These are phyloP conservation scores for Xylariaceae sp. DNA, from an alignment of 2,329 filamentous ascomycete genomes.

Conservation along the genomic window DNA sequence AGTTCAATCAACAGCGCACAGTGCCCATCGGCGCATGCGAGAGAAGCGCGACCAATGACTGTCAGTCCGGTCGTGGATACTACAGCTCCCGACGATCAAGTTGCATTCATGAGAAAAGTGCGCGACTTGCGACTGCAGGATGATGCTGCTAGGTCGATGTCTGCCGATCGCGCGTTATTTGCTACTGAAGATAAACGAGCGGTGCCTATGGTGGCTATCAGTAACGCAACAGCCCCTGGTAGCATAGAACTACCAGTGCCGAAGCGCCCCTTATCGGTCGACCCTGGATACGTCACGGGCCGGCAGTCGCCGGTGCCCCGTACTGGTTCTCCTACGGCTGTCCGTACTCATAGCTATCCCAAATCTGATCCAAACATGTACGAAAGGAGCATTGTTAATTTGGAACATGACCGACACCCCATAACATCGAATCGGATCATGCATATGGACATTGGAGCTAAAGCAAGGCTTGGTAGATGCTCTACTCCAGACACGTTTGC, in stretches of 20 bases:
- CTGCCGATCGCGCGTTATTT: conserved; percentile 58
- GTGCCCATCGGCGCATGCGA: conserved; percentile 36
- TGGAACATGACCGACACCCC: conserved; percentile 41
- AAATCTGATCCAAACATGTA: conserved; percentile 43
- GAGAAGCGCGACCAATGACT: conserved; percentile 33
- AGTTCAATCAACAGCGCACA: conserved; percentile 43
- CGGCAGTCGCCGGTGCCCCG: conserved; percentile 33
- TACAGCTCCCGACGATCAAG: conserved; percentile 33
- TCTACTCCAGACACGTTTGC: conserved; percentile 38
- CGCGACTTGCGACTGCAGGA: conserved; percentile 39
- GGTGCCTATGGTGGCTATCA: conserved; percentile 58
- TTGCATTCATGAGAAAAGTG: conserved; percentile 41
- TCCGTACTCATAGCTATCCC: conserved; percentile 38
- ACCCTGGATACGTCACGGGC: conserved; percentile 33
- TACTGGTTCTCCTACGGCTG: conserved; percentile 36
- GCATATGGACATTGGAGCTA: conserved; percentile 34
- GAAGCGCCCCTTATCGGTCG: conserved; percentile 42
- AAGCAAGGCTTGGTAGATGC: conserved; percentile 33
- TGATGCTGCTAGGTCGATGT: conserved; percentile 51
- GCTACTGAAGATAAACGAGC: conserved; percentile 58
- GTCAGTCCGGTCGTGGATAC: conserved; percentile 36
- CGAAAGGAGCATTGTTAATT: conserved; percentile 31
- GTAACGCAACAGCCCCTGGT: conserved; percentile 56
- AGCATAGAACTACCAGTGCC: conserved; percentile 47
- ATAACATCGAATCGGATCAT: conserved; percentile 43